Percentiles rank a stretch among this genome's conserved stretches.
These are phyloP conservation scores for Tetrahymena borealis DNA, from an alignment of 73 alveolate genomes.

Conservation along the genomic window DNA sequence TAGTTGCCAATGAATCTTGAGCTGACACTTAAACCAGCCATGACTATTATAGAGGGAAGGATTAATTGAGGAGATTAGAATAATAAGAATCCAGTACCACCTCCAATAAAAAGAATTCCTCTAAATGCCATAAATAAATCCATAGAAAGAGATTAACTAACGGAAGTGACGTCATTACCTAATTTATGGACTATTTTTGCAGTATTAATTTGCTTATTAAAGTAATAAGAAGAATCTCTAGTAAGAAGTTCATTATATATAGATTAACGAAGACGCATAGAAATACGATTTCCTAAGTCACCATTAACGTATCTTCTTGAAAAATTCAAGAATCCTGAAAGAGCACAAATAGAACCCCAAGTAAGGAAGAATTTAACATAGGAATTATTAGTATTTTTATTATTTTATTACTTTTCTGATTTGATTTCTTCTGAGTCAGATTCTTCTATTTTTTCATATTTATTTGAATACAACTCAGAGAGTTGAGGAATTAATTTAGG, in stretches of 20 bases:
- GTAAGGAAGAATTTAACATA: not conserved
- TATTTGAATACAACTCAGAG: not conserved
- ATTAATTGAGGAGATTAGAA: conserved; percentile 13
- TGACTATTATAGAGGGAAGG: not conserved
- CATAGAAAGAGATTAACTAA: conserved; percentile 7
- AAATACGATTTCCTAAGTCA: conserved; percentile 26
- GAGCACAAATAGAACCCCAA: conserved; percentile 11
- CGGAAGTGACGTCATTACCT: conserved; percentile 25
- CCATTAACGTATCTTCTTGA: conserved; percentile 22
- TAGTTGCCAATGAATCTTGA: conserved; percentile 15
- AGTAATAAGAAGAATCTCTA: not conserved
- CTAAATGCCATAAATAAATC: conserved; percentile 16
- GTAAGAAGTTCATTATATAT: conserved; percentile 20
- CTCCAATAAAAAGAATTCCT: conserved; percentile 2
- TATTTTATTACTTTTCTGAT: not conserved
- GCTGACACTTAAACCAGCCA: conserved; percentile 7
- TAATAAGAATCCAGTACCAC: conserved; percentile 31
- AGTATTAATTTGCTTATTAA: not conserved
- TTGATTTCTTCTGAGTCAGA: not conserved
- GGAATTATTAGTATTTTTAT: not conserved
- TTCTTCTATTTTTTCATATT: conserved; percentile 17
- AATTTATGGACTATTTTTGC: conserved; percentile 21
- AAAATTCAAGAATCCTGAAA: conserved; percentile 2
- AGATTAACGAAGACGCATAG: conserved; percentile 23
- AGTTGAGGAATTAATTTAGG: conserved; percentile 18